These are phyloP conservation scores for Cystobasidium onofrii DNA, from an alignment of 768 basidiomycete species.

Conservation along the genomic window DNA sequence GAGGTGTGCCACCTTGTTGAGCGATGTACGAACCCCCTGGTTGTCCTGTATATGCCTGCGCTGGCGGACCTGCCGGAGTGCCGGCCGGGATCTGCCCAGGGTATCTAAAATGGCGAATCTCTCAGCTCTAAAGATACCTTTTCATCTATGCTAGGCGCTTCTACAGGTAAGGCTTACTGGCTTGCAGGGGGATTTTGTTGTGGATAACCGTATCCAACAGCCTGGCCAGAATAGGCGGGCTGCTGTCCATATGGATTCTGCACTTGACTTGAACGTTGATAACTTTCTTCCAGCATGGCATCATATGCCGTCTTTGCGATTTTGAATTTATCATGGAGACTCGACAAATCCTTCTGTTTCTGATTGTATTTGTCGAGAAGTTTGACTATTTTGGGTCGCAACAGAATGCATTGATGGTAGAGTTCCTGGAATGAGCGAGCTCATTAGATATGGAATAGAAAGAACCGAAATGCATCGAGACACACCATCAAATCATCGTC, in stretches of 20 bases:
- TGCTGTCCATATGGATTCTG: conserved; percentile 45
- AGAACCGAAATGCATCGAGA: conserved; percentile 16
- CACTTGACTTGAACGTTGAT: conserved; percentile 60
- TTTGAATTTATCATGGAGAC: conserved; percentile 90
- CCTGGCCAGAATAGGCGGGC: background rate
- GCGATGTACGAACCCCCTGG: background rate
- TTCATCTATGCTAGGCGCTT: too few species aligned
- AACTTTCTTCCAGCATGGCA: conserved; percentile 82
- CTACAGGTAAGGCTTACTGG: background rate
- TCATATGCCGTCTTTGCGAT: conserved; percentile 83
- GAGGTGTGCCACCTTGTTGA: background rate
- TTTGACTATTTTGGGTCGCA: conserved; percentile 90
- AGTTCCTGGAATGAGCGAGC: conserved; percentile 57
- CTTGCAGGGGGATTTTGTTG: background rate
- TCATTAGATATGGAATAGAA: background rate
- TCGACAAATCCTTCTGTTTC: conserved; percentile 83
- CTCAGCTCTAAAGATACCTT: too few species aligned
- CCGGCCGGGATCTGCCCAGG: background rate
- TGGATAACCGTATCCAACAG: background rate
- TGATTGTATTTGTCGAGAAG: conserved; percentile 95
- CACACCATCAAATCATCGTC: conserved; percentile 78
- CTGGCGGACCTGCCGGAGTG: background rate
- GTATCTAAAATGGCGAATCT: background rate
- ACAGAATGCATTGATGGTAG: conserved; percentile 77
- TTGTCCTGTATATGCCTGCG: background rate